Evolutionary conservation across 2,329 filamentous ascomycete species (phyloP).

Genomic region (Sporothrix pseudoabietina): DNA sequence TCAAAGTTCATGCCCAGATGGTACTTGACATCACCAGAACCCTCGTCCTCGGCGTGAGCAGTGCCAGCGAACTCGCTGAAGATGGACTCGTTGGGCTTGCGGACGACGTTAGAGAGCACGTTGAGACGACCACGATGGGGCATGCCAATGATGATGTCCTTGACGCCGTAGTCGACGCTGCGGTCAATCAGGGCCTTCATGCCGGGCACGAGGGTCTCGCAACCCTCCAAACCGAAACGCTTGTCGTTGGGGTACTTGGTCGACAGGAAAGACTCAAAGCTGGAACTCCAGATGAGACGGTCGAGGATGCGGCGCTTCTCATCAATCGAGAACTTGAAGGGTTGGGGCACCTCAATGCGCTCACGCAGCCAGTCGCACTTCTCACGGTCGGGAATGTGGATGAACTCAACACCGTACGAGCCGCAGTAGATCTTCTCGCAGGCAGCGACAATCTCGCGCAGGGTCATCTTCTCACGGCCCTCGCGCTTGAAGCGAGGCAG

Average conservation of each 20-base stretch:
- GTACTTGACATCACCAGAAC: conserved; percentile 98
- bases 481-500: conserved; percentile 90
- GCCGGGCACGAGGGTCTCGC: conserved; percentile 92
- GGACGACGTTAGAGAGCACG: conserved; percentile 95
- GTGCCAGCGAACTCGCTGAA: conserved; percentile 97
- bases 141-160: conserved; percentile 99
- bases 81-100: conserved; percentile 99
- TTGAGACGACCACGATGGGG: conserved; percentile 98
- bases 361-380: conserved; percentile 98
- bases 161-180: conserved; percentile 96
- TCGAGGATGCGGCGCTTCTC: conserved; percentile 98
- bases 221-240: conserved; percentile 96
- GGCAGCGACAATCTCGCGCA: conserved; percentile 87
- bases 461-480: conserved; percentile 89
- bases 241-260: conserved; percentile 99
- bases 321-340: conserved; percentile 96
- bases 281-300: conserved; percentile 97
- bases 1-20: conserved; percentile 99
- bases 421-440: conserved; percentile 97
- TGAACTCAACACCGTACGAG: conserved; percentile 97
- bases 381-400: conserved; percentile 95
- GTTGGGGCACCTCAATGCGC: conserved; percentile 87
- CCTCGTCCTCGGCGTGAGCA: conserved; percentile 85
- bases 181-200: conserved; percentile 99
- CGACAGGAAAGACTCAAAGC: conserved; percentile 91